These are phyloP conservation scores for Psilocybe sp. DNA, from an alignment of 768 basidiomycete genomes.

Conservation along the genomic window DNA sequence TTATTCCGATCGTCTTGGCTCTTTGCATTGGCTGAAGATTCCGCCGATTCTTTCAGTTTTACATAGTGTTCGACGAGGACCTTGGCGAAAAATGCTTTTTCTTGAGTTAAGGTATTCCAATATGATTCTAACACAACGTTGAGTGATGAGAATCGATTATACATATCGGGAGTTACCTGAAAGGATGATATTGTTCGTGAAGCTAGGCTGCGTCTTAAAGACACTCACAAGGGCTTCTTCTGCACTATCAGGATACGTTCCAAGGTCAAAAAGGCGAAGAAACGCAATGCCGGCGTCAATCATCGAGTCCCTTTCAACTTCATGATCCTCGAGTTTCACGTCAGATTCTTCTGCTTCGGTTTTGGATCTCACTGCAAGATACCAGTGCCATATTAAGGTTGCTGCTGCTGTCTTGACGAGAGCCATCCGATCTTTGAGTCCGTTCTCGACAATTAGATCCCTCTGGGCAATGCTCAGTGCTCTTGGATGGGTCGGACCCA, in stretches of 20 bases:
- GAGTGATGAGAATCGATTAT: no score
- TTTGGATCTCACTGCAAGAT: conserved; percentile 51
- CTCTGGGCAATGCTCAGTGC: conserved; percentile 69
- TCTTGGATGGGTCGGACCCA: conserved; percentile 62
- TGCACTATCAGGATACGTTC: conserved; percentile 50
- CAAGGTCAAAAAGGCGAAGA: conserved; percentile 58
- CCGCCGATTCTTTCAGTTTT: no score
- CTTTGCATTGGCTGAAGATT: no score
- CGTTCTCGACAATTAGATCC: conserved; percentile 75
- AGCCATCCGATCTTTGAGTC: conserved; percentile 82
- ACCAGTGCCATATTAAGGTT: conserved; percentile 72
- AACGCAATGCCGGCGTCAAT: conserved; percentile 45
- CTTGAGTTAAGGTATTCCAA: conserved; percentile 70
- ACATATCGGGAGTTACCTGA: no score
- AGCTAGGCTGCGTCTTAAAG: conserved; percentile 61
- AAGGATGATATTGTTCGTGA: conserved; percentile 70
- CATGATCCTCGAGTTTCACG: conserved; percentile 7
- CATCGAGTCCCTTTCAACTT: conserved; percentile 5
- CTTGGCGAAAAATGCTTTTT: conserved; percentile 77
- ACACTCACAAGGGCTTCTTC: conserved; percentile 74
- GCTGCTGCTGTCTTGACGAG: conserved; percentile 71
- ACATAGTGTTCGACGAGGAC: conserved; percentile 81
- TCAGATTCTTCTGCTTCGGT: conserved; percentile 25
- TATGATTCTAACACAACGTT: conserved; percentile 75
- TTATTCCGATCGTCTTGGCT: conserved; percentile 22